These are phyloP conservation scores for Salicornia ramosissima DNA, from an alignment of 148 eudicot species.

Conservation along the genomic window DNA sequence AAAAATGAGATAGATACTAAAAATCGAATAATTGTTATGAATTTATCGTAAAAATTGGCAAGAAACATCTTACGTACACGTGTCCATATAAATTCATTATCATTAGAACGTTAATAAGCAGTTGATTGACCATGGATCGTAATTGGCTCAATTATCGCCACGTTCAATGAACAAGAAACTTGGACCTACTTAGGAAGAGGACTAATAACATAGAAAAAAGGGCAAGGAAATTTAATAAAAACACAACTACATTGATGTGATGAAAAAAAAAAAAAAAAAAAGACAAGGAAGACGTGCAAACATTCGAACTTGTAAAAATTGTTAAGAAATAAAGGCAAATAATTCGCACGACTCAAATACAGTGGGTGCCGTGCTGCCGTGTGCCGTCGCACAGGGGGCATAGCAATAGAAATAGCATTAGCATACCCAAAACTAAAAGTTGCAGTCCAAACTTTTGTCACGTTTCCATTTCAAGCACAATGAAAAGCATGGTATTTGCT, in stretches of 20 bases:
- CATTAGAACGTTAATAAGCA: no score
- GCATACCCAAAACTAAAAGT: background rate
- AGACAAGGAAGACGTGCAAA: background rate
- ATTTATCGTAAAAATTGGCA: no score
- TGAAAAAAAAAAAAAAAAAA: background rate
- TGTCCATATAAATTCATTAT: no score
- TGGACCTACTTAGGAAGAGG: background rate
- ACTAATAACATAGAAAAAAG: background rate
- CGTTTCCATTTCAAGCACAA: no score
- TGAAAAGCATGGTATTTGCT: no score
- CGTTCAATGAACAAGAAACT: background rate
- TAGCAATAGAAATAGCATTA: background rate
- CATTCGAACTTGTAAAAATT: background rate
- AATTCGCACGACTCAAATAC: background rate
- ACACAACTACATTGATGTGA: background rate
- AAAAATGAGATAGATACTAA: no score
- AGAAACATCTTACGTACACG: no score
- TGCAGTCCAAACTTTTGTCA: no score
- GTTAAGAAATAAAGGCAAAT: background rate
- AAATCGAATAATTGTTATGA: no score
- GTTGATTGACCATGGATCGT: no score
- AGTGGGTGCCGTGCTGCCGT: background rate
- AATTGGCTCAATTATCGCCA: background rate
- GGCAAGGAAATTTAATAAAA: background rate
- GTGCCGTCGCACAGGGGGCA: background rate